These are phyloP conservation scores for Cicer pinnatifidum DNA, from an alignment of 306 rosid genomes.

Conservation along the genomic window DNA sequence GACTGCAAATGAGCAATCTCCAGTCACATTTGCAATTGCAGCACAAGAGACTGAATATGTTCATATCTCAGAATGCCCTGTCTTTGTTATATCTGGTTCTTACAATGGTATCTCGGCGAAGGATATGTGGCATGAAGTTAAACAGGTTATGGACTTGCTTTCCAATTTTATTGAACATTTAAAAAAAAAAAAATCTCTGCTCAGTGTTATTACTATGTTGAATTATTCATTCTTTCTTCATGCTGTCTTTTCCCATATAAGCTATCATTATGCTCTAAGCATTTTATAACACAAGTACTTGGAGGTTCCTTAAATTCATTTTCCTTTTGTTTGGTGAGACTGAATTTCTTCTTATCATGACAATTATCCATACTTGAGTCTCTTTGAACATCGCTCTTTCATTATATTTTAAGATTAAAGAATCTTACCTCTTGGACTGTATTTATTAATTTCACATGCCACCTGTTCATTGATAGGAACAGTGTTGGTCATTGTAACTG, in stretches of 20 bases:
- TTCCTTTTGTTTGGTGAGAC: constrained; percentile 33
- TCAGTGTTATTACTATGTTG: constrained; percentile 23
- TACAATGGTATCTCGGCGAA: constrained; percentile 72
- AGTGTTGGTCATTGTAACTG: not conserved
- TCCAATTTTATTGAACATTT: constrained; percentile 4
- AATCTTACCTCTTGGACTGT: constrained; percentile 21
- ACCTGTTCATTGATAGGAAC: not conserved
- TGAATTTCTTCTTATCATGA: constrained; percentile 36
- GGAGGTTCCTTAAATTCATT: constrained; percentile 33
- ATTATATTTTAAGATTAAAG: constrained; percentile 29
- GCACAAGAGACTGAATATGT: constrained; percentile 75
- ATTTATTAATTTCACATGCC: constrained; percentile 17
- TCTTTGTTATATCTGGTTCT: constrained; percentile 78
- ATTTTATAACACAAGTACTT: constrained; percentile 32
- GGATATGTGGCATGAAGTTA: constrained; percentile 89
- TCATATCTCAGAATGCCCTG: constrained; percentile 82
- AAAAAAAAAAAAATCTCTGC: constrained; percentile 8
- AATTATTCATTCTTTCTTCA: constrained; percentile 30
- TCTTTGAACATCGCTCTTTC: constrained; percentile 5
- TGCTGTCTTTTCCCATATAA: constrained; percentile 30
- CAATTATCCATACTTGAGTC: constrained; percentile 15
- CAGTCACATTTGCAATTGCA: constrained; percentile 90
- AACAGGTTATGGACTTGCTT: constrained; percentile 61
- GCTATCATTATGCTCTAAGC: constrained; percentile 26
- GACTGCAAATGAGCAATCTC: constrained; percentile 67